A percentile compares a stretch with the other conserved stretches of the same genome.
Conservation (phyloP, 768 basidiomycete genomes). For the Boletus speciosus region DNA sequence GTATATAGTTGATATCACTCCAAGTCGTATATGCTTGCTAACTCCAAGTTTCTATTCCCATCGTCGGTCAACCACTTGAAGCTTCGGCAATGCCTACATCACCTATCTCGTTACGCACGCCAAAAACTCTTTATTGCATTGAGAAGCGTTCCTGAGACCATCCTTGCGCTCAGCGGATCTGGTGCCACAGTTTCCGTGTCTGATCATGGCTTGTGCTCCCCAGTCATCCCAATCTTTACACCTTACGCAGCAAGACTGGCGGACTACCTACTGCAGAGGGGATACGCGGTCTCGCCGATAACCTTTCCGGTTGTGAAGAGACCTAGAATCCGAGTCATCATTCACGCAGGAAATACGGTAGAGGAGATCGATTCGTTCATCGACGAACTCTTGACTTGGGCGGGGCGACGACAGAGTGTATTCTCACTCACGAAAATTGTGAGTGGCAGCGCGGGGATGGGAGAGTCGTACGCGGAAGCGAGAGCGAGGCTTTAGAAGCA, state of each 20-base stretch:
- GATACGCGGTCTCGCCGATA: constrained; percentile 8
- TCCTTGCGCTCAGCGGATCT: constrained; percentile 1
- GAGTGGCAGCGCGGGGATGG: neutral
- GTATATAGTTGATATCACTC: constrained; percentile 13
- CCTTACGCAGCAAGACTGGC: constrained; percentile 9
- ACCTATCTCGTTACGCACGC: constrained; percentile 12
- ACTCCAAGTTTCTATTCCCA: neutral
- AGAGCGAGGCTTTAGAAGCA: constrained; percentile 15
- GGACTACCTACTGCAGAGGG: constrained; percentile 12
- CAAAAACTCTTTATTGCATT: constrained; percentile 4
- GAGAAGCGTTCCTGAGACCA: constrained; percentile 1
- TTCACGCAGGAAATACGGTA: constrained; percentile 19
- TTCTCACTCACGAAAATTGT: neutral
- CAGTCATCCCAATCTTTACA: constrained; percentile 21
- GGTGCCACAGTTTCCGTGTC: neutral
- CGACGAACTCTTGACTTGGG: constrained; percentile 12
- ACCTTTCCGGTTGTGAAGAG: constrained; percentile 16
- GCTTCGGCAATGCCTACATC: constrained; percentile 14
- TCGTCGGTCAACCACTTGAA: neutral
- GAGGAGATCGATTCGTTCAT: constrained; percentile 12
- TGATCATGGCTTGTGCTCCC: constrained; percentile 10
- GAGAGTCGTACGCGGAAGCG: neutral
- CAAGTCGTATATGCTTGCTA: neutral
- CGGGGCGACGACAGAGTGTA: neutral
- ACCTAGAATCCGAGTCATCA: constrained; percentile 15